phyloP scores from a whole-genome alignment of 2,329 filamentous ascomycete genomes.

The Ilyonectria destructans region DNA sequence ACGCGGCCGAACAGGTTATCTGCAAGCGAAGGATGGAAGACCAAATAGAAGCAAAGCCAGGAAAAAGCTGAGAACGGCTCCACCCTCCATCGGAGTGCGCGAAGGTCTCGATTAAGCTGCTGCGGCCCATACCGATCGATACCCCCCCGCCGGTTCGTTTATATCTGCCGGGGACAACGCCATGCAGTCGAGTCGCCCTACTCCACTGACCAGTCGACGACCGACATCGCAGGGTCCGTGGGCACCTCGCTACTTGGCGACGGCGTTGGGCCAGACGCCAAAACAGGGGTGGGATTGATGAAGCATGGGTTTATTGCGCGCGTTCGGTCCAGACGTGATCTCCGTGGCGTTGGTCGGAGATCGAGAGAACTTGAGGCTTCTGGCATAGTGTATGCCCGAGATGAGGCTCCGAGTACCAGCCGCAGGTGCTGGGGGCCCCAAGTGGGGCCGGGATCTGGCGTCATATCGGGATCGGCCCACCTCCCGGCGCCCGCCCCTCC shows the following conservation, averaged over 20 bases:
- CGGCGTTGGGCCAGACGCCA: not conserved
- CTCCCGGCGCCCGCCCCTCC: conserved; percentile 16
- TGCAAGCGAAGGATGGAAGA: conserved; percentile 26
- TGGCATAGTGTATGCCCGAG: conserved; percentile 3
- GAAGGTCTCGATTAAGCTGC: conserved; percentile 27
- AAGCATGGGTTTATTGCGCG: not conserved
- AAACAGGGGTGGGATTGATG: not conserved
- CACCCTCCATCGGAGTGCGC: conserved; percentile 14
- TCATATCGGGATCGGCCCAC: conserved; percentile 24
- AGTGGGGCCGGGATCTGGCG: conserved; percentile 26
- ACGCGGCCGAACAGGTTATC: conserved; percentile 7
- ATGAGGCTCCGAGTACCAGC: conserved; percentile 23
- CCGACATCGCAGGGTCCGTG: conserved; percentile 5
- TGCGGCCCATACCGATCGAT: conserved; percentile 21
- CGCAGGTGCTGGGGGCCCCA: conserved; percentile 19
- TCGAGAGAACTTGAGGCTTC: not conserved
- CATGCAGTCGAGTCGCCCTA: conserved; percentile 24
- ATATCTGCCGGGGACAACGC: conserved; percentile 29
- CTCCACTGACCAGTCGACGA: conserved; percentile 16
- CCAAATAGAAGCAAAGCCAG: conserved; percentile 22
- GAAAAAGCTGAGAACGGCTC: conserved; percentile 4
- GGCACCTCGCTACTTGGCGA: not conserved
- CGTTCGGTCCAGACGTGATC: conserved; percentile 9
- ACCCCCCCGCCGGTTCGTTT: conserved; percentile 31
- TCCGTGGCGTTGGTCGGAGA: conserved; percentile 2